Base-by-base conservation (phyloP, 345 rosid species). In the Draba incana region DNA sequence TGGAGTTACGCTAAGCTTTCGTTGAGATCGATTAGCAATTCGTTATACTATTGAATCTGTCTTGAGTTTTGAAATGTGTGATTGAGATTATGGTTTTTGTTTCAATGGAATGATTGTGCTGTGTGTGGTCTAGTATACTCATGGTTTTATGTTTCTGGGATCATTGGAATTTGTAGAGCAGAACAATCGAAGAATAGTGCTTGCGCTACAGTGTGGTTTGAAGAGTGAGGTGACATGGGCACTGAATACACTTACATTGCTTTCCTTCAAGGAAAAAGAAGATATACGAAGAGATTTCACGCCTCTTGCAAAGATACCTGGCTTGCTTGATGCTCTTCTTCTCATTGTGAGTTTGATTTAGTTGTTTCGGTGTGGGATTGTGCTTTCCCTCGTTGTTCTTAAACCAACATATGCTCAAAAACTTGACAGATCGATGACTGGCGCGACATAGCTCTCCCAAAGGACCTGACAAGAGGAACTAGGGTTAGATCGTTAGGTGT, bases 151-250 rank as follows among this genome's bases (percentile, higher is more conserved):
- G 33, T 70, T n/a, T 53, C 13, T 48, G n/a, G 41, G 20, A 39
- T 64, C 2, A 0, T 72, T 46, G 49, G n/a, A 20, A 61, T 37
- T 14, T 51, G 55, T 66, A 76, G 99, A 94, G 69, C 99, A 91
- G 79, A 91, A 89, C 76, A 84, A 86, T 41, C 85, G 78, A 79
- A 83, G 99, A 76, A 87, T 94, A 66, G 99, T 94, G 38, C 82
- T 94, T 64, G 99, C 99, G 3, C 87, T 94, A 30, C 99, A 94
- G 72, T 89, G 99, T 76, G 98, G 99, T 23, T 77, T 94, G 42
- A 94, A 91, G 87, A 91, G 98, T 73, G 99, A 94, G 77, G 71
- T 94, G 61, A 91, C 82, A 45, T 94, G 98, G 99, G 98, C 99
- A 3, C 69, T 94, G 74, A 89, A 94, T 57, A 82, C 99, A 39